Conservation (phyloP, 2,329 filamentous ascomycete species). For the Aspergillus fructus region DNA sequence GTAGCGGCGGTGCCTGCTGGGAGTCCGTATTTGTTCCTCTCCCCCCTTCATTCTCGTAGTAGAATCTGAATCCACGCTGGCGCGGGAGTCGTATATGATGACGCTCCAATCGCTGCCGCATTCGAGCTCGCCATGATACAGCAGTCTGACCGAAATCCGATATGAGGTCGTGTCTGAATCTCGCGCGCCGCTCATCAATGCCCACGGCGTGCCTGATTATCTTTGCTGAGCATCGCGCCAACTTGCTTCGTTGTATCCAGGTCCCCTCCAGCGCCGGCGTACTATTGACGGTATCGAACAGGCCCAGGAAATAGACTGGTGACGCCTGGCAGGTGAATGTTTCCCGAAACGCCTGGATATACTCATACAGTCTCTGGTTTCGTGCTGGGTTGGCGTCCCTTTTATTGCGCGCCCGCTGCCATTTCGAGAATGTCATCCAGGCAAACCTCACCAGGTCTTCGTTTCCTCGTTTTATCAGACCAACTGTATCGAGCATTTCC, state of each 20-base stretch:
- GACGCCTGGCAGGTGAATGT: conserved; percentile 75
- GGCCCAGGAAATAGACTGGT: conserved; percentile 70
- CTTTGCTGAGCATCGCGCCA: conserved; percentile 56
- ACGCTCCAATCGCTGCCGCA: background rate
- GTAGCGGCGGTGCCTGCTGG: background rate
- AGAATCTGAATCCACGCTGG: background rate
- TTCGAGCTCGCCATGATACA: background rate
- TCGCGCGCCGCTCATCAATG: background rate
- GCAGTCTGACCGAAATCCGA: background rate
- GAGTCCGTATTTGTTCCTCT: too few relatives aligned
- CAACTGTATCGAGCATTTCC: conserved; percentile 82
- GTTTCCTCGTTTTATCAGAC: conserved; percentile 75
- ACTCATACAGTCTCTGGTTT: conserved; percentile 60
- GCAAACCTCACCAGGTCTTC: conserved; percentile 83
- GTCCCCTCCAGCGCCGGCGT: conserved; percentile 72
- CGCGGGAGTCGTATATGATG: background rate
- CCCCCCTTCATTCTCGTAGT: background rate
- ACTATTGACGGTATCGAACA: conserved; percentile 81
- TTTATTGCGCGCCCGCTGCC: conserved; percentile 35
- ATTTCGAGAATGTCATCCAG: conserved; percentile 59
- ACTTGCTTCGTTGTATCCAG: conserved; percentile 73
- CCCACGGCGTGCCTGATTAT: conserved; percentile 44
- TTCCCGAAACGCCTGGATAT: conserved; percentile 76
- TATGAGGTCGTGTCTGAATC: background rate
- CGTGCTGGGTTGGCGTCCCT: conserved; percentile 23